A percentile compares a stretch with the other conserved stretches of the same genome.
Conservation (phyloP, 129 eudicot species). For the Tagetes erecta region DNA sequence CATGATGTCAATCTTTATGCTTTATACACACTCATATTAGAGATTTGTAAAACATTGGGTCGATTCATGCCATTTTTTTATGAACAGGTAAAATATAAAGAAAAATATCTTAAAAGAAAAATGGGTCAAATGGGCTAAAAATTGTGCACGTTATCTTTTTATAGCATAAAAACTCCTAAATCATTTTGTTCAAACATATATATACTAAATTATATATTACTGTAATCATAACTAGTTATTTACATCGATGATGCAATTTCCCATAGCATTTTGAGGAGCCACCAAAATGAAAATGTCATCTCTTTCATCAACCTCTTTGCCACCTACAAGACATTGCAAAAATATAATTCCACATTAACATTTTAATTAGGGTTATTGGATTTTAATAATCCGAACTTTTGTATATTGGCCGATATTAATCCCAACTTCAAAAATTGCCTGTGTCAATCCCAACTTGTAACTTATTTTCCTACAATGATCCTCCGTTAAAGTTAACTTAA, state of each 20-base stretch:
- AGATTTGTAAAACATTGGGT: slow-evolving; percentile 5
- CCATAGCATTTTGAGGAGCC: slow-evolving; percentile 99
- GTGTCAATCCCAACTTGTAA: too few species aligned
- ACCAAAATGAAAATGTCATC: slow-evolving; percentile 93
- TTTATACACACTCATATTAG: not conserved
- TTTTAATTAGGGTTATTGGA: too few species aligned
- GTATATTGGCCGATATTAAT: too few species aligned
- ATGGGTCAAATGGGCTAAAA: not conserved
- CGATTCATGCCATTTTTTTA: not conserved
- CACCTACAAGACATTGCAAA: slow-evolving; percentile 50
- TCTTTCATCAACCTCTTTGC: slow-evolving; percentile 79
- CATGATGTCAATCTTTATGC: slow-evolving; percentile 21
- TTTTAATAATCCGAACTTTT: too few species aligned
- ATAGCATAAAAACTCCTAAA: not conserved
- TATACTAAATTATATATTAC: not conserved
- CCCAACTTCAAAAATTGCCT: too few species aligned
- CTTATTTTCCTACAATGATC: too few species aligned
- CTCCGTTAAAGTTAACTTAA: too few species aligned
- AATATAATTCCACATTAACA: slow-evolving; percentile 6
- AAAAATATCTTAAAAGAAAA: not conserved
- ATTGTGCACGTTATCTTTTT: not conserved
- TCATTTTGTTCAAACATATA: not conserved
- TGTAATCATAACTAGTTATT: slow-evolving; percentile 19
- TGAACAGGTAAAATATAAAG: not conserved
- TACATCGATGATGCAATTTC: slow-evolving; percentile 96